Evolutionary conservation across 2,329 filamentous ascomycete species (phyloP), one percentile per base, ranked within the genome.

Genomic region (Trichoderma koningiopsis): DNA sequence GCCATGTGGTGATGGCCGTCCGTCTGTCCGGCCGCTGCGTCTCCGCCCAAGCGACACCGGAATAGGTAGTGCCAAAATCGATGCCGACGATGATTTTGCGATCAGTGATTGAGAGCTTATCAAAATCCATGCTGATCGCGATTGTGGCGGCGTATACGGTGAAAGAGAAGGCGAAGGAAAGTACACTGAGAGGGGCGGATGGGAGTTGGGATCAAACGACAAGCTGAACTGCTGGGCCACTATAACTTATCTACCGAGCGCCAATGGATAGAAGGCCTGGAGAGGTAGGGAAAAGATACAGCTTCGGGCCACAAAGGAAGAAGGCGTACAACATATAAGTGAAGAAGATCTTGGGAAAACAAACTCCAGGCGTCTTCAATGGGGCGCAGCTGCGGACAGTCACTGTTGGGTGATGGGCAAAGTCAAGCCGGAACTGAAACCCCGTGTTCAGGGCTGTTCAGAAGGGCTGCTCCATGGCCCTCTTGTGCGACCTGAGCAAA

Each of bases 61-160:
- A 85, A 72, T 83, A 86, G 0, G 84, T 87, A 19, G 85, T 87
- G 13, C 85, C 85, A 70, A 87, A 86, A 72, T 86, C 85, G 68
- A 86, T 82, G 27, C 82, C 83, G 64, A 85, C 78, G 40, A 85
- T 82, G 73, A 85, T 79, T 72, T 79, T 82, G 66, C 80, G 79
- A 29, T 80, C 78, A 31, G 71, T 73, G 33, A 75, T 76, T 53
- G 74, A 74, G 60, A 81, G 74, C 62, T 76, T 77, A 47, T 80
- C 78, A 43, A 80, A 79, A 19, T 81, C 79, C 79, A 81, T 81
- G 16, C 11, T 43, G 35, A 22, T 13, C 11, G 14, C 29, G 61
- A 27, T n/a, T 24, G 22, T 19, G 31, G 11, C 16, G n/a, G 43
- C 13, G 37, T n/a, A 24, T 10, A 35, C 24, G 8, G 14, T 19